Evolutionary conservation across 306 rosid species (phyloP), one percentile per base, ranked within the genome.

Genomic region (Hippophae tibetana): DNA sequence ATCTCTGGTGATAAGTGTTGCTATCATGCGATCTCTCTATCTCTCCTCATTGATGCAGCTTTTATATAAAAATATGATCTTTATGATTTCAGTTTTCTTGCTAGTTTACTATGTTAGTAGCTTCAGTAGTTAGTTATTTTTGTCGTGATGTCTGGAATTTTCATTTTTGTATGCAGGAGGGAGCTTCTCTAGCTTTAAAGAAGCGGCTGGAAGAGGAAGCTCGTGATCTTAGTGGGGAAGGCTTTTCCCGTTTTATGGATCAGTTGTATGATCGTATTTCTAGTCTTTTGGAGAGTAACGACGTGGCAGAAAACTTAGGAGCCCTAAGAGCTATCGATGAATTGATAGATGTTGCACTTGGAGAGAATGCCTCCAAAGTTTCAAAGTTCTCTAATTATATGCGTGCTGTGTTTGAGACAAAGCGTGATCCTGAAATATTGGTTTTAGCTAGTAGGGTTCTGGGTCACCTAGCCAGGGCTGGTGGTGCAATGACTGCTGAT

Each of bases 401-500:
- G 78, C 70, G 99, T 48, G 78, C 63, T 66, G 99, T 84, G 47
- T 92, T 92, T 62, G 99, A 92, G 54, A 65, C 69, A 42, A 92
- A 92, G 69, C 95, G 94, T 61, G 95, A 92, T 76, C 88, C 96
- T 40, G 99, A 88, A 46, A 84, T 85, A 65, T 73, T 92, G 73
- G 93, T 83, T 71, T 84, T 85, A 43, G 99, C 96, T 42, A 88
- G 99, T 69, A 85, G 81, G 71, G 99, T 92, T 74, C 80, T 92
- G 52, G 99, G 99, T 62, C 99, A 92, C 65, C 82, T 92, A 10
- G 99, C 89, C 43, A 78, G 95, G 77, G 96, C 99, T 5, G 99
- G 99, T 6, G 99, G 99, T 51, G 90, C 99, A 55, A 92, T 88
- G 96, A 92, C 99, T 10, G 96, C 96, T 0, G 96, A 92, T 73